phyloP scores from a whole-genome alignment of 2,329 filamentous ascomycete species.

The Paecilomyces formosus region DNA sequence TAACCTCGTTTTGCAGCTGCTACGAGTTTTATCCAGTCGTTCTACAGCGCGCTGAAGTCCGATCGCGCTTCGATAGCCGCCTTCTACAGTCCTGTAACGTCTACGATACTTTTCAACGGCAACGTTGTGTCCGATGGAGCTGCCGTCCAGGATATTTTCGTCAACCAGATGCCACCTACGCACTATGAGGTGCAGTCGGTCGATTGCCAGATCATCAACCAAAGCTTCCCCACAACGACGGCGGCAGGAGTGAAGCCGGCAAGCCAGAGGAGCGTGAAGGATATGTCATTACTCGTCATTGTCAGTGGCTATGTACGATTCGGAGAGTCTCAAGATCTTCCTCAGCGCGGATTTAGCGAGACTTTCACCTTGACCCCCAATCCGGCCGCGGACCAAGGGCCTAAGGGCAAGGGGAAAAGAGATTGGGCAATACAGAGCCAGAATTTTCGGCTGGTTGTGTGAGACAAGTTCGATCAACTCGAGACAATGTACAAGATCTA shows the following conservation, averaged over 20 bases:
- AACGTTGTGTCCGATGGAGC: constrained; percentile 54
- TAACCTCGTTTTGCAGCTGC: constrained; percentile 47
- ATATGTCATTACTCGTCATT: constrained; percentile 65
- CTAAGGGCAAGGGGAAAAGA: constrained; percentile 48
- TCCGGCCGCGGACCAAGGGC: constrained; percentile 45
- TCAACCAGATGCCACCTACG: constrained; percentile 53
- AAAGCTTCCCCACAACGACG: constrained; percentile 54
- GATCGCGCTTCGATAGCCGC: constrained; percentile 48
- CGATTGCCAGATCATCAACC: constrained; percentile 72
- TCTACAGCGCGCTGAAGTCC: constrained; percentile 66
- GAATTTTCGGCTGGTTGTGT: constrained; percentile 55
- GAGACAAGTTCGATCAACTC: constrained; percentile 8
- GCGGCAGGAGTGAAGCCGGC: constrained; percentile 22
- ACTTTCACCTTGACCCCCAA: constrained; percentile 75
- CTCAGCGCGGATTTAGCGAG: constrained; percentile 68
- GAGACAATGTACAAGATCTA: not conserved
- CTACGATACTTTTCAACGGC: constrained; percentile 76
- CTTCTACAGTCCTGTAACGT: constrained; percentile 59
- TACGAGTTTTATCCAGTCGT: constrained; percentile 62
- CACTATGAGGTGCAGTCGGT: constrained; percentile 69
- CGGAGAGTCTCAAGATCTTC: constrained; percentile 53
- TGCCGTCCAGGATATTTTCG: constrained; percentile 62
- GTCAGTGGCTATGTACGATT: constrained; percentile 67
- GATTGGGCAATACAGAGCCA: constrained; percentile 64
- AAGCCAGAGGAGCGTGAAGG: constrained; percentile 41